These are phyloP conservation scores for Citrus trifoliata DNA, from an alignment of 345 rosid species.

Conservation along the genomic window DNA sequence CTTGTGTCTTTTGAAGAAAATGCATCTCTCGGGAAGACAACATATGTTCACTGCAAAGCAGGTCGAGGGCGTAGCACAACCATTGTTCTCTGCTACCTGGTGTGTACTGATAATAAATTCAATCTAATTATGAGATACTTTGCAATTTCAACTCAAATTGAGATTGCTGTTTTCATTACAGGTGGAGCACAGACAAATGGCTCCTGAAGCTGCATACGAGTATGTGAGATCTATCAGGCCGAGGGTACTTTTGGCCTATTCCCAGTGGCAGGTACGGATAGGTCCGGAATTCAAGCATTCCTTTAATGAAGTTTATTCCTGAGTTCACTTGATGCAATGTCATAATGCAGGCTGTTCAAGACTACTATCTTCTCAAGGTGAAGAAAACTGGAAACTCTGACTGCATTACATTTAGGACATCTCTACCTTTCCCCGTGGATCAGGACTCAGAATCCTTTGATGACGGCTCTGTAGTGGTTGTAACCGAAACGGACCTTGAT, in stretches of 20 bases:
- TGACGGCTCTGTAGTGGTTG: constrained; percentile 41
- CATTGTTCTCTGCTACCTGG: constrained; percentile 55
- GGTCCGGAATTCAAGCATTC: too few relatives aligned
- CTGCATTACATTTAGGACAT: constrained; percentile 4
- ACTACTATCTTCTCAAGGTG: constrained; percentile 31
- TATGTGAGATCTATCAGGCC: constrained; percentile 62
- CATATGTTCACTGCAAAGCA: constrained; percentile 96
- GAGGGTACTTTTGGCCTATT: constrained; percentile 54
- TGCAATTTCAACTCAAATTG: background rate
- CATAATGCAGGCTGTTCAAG: constrained; percentile 41
- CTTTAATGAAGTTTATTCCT: background rate
- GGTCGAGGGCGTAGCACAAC: constrained; percentile 98
- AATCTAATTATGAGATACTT: background rate
- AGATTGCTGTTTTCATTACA: constrained; percentile 11
- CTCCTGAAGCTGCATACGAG: constrained; percentile 51
- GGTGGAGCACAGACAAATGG: constrained; percentile 57
- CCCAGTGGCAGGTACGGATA: constrained; percentile 48
- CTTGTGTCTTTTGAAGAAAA: constrained; percentile 44
- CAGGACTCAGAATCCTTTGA: constrained; percentile 31
- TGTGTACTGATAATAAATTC: background rate
- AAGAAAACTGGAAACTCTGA: constrained; percentile 12
- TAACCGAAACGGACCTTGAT: constrained; percentile 51
- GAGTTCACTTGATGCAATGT: background rate
- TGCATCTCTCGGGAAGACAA: constrained; percentile 49
- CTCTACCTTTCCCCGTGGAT: background rate